Evolutionary conservation across 768 basidiomycete species (phyloP), one percentile per base, ranked within the genome.

Genomic region (Phanerochaete sordida): DNA sequence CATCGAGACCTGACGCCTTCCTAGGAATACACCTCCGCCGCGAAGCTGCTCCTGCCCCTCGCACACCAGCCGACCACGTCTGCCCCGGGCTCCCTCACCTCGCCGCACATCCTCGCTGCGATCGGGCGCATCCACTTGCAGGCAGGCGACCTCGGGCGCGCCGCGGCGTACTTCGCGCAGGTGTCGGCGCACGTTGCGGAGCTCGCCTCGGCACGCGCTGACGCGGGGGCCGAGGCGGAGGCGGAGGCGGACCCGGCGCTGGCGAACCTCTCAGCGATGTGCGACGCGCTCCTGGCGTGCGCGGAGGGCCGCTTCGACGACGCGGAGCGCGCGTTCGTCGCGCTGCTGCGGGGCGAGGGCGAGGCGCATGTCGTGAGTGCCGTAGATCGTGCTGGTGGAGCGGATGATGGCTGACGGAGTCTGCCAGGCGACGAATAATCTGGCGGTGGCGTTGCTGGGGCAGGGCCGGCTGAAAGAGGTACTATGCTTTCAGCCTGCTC

Each of bases 381-480:
- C 28, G 24, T 54, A 52, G 27, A 48, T 45, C 57, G 28, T 56
- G n/a, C n/a, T n/a, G n/a, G n/a, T n/a, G n/a, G n/a, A n/a, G n/a
- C n/a, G n/a, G n/a, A n/a, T n/a, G n/a, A n/a, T n/a, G n/a, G n/a
- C n/a, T n/a, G n/a, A n/a, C n/a, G n/a, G n/a, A n/a, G n/a, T n/a
- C n/a, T n/a, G n/a, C n/a, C 9, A 87, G 87, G 90, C 90, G 39
- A 80, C 86, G 35, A 94, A 93, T 70, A 88, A 93, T 66, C 74
- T 92, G 2, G 81, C 87, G 0, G 91, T 93, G 31, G 80, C 85
- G 9, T 72, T 89, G 45, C 73, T 93, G 48, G 83, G 82, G 59
- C 86, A 88, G 65, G 91, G 92, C 4, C 84, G 81, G 61, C 63
- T 93, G 39, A 85, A 83, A 66, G 87, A 93, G 81, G 90, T 87